Evolutionary conservation across 192 early-diverging fungal species (phyloP), one percentile per base, ranked within the genome.

Genomic region (Umbelopsis ramanniana): DNA sequence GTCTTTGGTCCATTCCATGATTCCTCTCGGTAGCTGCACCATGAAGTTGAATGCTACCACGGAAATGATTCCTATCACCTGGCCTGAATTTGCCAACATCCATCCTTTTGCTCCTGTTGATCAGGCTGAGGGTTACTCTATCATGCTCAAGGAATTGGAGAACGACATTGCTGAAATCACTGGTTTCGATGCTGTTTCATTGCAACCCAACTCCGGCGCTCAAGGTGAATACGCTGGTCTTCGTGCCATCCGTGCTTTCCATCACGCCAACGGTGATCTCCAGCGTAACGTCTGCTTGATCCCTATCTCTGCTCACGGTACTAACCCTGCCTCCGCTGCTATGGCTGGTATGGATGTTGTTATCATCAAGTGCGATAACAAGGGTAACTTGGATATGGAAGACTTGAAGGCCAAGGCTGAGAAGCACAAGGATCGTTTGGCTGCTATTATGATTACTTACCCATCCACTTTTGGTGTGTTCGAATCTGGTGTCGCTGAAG

Each of bases 31-130:
- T 38, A 95, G 93, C 48, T 99, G 98, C 88, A 99, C 98, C 70
- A 99, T 99, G 98, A 98, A 99, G 89, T 87, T 99, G 19, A 99
- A 99, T 74, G 97, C 97, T 53, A 98, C 98, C 47, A 95, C 94
- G 23, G 95, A 99, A 86, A 97, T 99, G 94, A 99, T 99, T 76
- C 98, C 98, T n/a, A 90, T 99, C 53, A 98, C 98, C 24, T 98
- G 96, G 94, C 95, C 98, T 46, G 97, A 98, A 78, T 97, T 99
- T 75, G 88, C 88, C 73, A 87, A 89, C 79, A 90, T 99, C 67
- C 98, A 99, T 82, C 98, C 98, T 67, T 99, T 99, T 76, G 98
- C 93, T 10, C 98, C 98, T 45, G 74, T 84, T 48, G 93, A 97
- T 53, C 98, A 99, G 83, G 90, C 96, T n/a, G 87, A 89, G 69